These are phyloP conservation scores for Amanita rubescens DNA, from an alignment of 768 basidiomycete genomes.

Conservation along the genomic window DNA sequence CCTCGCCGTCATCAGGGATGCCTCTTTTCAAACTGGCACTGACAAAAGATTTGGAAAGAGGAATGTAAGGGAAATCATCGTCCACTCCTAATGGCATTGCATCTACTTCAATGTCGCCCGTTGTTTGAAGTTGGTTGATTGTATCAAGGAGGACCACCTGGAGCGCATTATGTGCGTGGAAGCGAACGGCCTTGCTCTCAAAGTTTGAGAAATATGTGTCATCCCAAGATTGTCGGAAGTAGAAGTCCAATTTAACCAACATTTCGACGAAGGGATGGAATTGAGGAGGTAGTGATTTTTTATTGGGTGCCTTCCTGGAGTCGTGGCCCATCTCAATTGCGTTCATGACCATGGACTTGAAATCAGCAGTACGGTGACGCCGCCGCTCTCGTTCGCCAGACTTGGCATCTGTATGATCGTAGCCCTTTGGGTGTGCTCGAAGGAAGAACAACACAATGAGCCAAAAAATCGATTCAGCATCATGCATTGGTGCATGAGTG, in stretches of 20 bases:
- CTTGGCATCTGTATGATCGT: not conserved
- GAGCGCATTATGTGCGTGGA: constrained; percentile 1
- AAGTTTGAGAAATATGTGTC: not conserved
- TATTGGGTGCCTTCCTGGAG: not conserved
- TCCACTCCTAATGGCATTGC: too few relatives aligned
- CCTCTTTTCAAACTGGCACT: too few relatives aligned
- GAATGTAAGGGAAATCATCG: too few relatives aligned
- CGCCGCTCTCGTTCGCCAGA: not conserved
- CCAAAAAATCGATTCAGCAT: not conserved
- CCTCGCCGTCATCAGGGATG: too few relatives aligned
- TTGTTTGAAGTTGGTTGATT: not conserved
- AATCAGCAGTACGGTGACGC: not conserved
- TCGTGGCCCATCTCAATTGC: not conserved
- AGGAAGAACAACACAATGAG: not conserved
- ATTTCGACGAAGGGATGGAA: not conserved
- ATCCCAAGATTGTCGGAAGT: not conserved
- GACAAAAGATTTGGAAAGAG: too few relatives aligned
- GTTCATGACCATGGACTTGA: not conserved
- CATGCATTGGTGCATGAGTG: not conserved
- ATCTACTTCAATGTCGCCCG: too few relatives aligned
- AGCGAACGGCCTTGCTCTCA: not conserved
- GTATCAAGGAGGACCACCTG: not conserved
- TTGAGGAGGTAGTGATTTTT: not conserved
- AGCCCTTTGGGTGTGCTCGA: not conserved
- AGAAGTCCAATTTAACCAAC: not conserved